Evolutionary conservation across 2,329 filamentous ascomycete species (phyloP), one percentile per base, ranked within the genome.

Genomic region (Aaosphaeria pasadenensis): DNA sequence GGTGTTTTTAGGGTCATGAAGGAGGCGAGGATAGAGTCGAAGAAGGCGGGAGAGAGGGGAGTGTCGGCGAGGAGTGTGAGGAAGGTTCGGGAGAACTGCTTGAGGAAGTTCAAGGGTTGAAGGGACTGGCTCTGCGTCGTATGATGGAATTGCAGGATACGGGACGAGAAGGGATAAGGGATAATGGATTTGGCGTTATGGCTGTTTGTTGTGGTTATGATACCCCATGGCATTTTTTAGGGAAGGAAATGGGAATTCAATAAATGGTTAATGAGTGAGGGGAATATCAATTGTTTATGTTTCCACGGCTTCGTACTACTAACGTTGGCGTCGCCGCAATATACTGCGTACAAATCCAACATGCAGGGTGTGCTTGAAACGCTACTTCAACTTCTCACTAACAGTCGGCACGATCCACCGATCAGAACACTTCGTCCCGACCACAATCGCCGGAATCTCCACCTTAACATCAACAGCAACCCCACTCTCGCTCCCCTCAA

Each of bases 11-110:
- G 88, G 39, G 76, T 95, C 45, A 80, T 95, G 68, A 89, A 87
- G 56, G 89, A 94, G 72, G 87, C 89, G 0, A 79, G 82, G 2
- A 92, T 92, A 52, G 82, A 85, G 60, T 84, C 87, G 43, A 90
- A 88, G 62, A 83, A 86, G 65, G 77, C 82, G 9, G 87, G 88
- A 24, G 89, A 94, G 64, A 82, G 83, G 57, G 81, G 81, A 4
- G 77, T 95, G 48, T 87, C 86, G n/a, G 85, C 87, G 2, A 84
- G 84, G 61, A 88, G 86, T 52, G 81, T 95, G 43, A 84, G 84
- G 67, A 91, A 87, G 66, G 88, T 88, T 42, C 88, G 88, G 2
- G 83, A 86, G 69, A 87, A 52, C 38, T 59, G 56, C 39, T 62
- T 72, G 62, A 63, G 66, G 57, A 66, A 63, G 56, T 69, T 60